These are phyloP conservation scores for Aspergillus sp. DNA, from an alignment of 2,329 filamentous ascomycete species.

Conservation along the genomic window DNA sequence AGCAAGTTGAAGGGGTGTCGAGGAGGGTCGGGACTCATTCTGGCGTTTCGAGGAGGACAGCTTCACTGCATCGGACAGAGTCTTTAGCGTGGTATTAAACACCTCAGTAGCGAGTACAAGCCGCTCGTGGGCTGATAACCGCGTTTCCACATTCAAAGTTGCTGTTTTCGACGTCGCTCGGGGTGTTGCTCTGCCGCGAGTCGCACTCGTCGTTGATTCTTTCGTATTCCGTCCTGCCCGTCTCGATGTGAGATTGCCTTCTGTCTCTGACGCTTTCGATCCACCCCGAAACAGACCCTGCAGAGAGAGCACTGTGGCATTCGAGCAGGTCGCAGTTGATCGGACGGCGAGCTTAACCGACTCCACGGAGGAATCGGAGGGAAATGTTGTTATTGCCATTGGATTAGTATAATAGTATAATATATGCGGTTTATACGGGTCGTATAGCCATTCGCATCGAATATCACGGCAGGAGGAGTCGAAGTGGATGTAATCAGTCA, in stretches of 20 bases:
- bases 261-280: conserved; percentile 16
- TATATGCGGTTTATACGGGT: neutral
- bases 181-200: conserved; percentile 14
- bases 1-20: conserved; percentile 18
- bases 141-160: conserved; percentile 19
- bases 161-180: conserved; percentile 8
- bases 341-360: conserved; percentile 51
- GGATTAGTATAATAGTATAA: neutral
- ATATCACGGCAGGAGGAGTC: neutral
- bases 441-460: neutral
- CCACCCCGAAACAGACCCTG: conserved; percentile 31
- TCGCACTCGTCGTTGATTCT: conserved; percentile 12
- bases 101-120: conserved; percentile 40
- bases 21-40: conserved; percentile 1
- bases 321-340: conserved; percentile 49
- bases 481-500: conserved; percentile 9
- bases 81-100: conserved; percentile 40
- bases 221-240: conserved; percentile 20
- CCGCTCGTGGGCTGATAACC: conserved; percentile 32
- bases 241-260: conserved; percentile 12
- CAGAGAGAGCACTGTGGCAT: conserved; percentile 33
- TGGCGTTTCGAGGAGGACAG: conserved; percentile 8
- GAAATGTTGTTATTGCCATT: conserved; percentile 29
- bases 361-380: conserved; percentile 26
- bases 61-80: conserved; percentile 35